Base-by-base conservation (phyloP, 2,329 filamentous ascomycete genomes). In the Bipolaris victoriae region DNA sequence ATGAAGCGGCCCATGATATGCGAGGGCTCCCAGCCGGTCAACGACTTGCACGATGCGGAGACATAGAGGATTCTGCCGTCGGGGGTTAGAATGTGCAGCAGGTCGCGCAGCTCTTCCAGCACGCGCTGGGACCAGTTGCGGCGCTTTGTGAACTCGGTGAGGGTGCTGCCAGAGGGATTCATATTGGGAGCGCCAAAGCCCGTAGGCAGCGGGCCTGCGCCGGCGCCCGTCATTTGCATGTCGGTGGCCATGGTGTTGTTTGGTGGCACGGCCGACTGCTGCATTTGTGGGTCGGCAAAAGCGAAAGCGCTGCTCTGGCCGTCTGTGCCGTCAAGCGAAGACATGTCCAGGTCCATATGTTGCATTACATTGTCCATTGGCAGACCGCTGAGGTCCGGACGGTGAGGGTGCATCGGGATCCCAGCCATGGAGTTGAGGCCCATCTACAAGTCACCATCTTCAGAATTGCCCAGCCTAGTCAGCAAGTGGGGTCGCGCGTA, bases 111-210 rank as follows among this genome's bases (percentile, higher is more conserved):
- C 80, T 97, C 93, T 76, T 96, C 91, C 22, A 97, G 86, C 11
- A 97, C 89, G 64, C 91, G 89, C 73, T 93, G 90, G 15, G 91
- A 90, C 94, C 94, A 97, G 73, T 95, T 88, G 60, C 84, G 79
- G 56, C 86, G 79, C 74, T 88, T 88, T 15, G 84, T 88, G 67
- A 88, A 88, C 70, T 88, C 84, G 63, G 85, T 88, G 65, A 88
- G 74, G 7, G 84, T 87, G 76, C 83, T 87, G 49, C 79, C 79
- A 13, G 74, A 70, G 39, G 74, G 78, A 51, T 75, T 78, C 49
- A 73, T 67, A 60, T 69, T 80, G 33, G 78, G 75, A 15, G 77
- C 77, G 24, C 81, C 81, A 66, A 84, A 84, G 54, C 82, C 82
- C 2, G 82, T 82, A 15, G 83, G 83, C 61, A 85, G 72, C n/a